These are phyloP conservation scores for Cryptomeria japonica DNA, from an alignment of 75 land plant genomes.

Conservation along the genomic window DNA sequence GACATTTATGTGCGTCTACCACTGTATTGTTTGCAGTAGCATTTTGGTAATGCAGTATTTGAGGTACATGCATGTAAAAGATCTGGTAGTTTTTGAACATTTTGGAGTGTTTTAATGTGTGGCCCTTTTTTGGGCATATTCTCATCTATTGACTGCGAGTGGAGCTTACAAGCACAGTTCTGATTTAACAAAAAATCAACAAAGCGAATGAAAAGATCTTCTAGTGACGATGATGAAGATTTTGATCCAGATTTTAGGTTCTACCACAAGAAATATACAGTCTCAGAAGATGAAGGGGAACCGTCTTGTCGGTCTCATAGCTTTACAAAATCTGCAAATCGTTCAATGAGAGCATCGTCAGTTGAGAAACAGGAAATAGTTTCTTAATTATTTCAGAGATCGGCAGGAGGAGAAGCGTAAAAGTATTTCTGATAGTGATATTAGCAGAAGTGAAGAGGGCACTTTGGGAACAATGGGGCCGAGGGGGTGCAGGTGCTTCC, in stretches of 20 bases:
- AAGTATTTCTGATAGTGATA: background rate
- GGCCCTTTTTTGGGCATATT: conserved; percentile 85
- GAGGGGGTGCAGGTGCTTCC: too few relatives aligned
- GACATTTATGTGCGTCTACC: too few relatives aligned
- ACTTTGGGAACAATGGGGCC: too few relatives aligned
- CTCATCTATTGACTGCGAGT: conserved; percentile 83
- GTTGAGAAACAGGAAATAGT: conserved; percentile 12
- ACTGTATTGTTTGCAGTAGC: too few relatives aligned
- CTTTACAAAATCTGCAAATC: conserved; percentile 14
- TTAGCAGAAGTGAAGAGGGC: conserved; percentile 10
- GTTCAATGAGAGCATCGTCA: conserved; percentile 20
- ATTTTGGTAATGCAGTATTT: conserved; percentile 57
- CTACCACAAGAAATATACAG: conserved; percentile 10
- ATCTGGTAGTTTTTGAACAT: conserved; percentile 76
- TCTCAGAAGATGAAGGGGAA: conserved; percentile 40
- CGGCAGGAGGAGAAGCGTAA: conserved; percentile 5
- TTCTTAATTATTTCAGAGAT: background rate
- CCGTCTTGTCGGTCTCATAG: conserved; percentile 30
- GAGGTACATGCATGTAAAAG: conserved; percentile 44
- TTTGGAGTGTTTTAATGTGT: conserved; percentile 72
- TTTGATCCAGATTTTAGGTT: conserved; percentile 10
- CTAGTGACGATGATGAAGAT: conserved; percentile 32
- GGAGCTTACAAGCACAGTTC: conserved; percentile 88
- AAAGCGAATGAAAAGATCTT: conserved; percentile 22
- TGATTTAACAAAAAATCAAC: conserved; percentile 37